These are phyloP conservation scores for Trichoderma asperellum DNA, from an alignment of 2,329 filamentous ascomycete species.

Conservation along the genomic window DNA sequence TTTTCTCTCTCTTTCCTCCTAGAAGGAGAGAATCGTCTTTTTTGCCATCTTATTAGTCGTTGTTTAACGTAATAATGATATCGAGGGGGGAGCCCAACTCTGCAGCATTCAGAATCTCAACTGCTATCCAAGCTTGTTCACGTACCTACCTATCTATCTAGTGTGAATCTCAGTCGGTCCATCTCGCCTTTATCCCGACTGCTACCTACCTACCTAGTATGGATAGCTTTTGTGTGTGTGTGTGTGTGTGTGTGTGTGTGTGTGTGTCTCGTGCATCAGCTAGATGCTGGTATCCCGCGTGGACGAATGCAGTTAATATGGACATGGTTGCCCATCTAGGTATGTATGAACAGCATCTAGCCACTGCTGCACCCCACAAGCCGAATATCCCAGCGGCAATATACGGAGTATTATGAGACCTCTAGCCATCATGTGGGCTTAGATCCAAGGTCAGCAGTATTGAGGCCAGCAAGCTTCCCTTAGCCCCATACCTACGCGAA, in stretches of 20 bases:
- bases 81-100: neutral
- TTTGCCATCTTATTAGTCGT: neutral
- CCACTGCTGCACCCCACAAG: neutral
- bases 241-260: neutral
- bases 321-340: constrained; percentile 3
- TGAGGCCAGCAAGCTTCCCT: neutral
- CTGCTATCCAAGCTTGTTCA: constrained; percentile 2
- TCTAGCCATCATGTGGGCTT: constrained; percentile 3
- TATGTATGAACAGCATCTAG: neutral
- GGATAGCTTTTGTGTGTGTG: neutral
- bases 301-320: constrained; percentile 2
- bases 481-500: neutral
- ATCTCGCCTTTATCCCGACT: neutral
- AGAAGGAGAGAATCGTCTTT: neutral
- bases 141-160: neutral
- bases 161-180: neutral
- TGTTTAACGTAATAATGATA: constrained; percentile 7
- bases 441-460: neutral
- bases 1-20: neutral
- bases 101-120: constrained; percentile 9
- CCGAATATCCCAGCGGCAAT: constrained; percentile 4
- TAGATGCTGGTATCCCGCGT: neutral
- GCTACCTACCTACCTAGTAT: constrained; percentile 2
- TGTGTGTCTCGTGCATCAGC: neutral
- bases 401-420: constrained; percentile 6